Evolutionary conservation across 495 filamentous ascomycete species (phyloP), one percentile per base, ranked within the genome.

Genomic region (Podospora sp.): DNA sequence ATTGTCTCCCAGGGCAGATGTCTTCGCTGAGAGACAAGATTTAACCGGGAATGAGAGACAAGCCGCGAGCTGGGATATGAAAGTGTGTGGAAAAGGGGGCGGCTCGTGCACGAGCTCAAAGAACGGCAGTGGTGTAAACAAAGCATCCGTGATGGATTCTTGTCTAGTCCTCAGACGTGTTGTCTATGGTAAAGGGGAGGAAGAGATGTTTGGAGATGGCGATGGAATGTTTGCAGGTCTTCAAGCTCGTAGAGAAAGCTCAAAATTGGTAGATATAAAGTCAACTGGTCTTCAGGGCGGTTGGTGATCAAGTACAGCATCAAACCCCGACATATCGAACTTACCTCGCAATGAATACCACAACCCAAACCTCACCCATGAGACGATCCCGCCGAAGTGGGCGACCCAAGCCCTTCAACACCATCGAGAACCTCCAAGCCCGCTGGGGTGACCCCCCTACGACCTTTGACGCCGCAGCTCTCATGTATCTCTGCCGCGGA

Each of bases 391-490:
- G 2, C 46, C 20, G 46, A 22, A 52, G 18, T 18, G 7, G 26
- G 24, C 50, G 40, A 16, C 20, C 33, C 26, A 18, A 14, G 24
- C 16, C 62, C 57, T 60, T 60, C 29, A 9, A 25, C 57, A 35
- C 25, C 57, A 11, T 53, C 27, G 29, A 27, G 9, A 49, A 63
- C 62, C 62, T 63, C 62, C 33, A 20, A 40, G 21, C 18, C 46
- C 62, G 62, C 62, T 63, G 62, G 62, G 62, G 62, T 1, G 29
- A 25, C 7, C 62, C 62, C n/a, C 62, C 62, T 1, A 24, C 62
- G 4, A 22, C 49, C 14, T 40, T 63, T 18, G 62, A 63, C 49
- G 49, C 49, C 46, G 7, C 24, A 18, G 26, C 26, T 49, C 18
- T 63, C 46, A 4, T 8, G n/a, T 63, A 63, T 24, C 9, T 63